phyloP scores from a whole-genome alignment of 306 rosid genomes.

The Cyclanthera cordifolia region DNA sequence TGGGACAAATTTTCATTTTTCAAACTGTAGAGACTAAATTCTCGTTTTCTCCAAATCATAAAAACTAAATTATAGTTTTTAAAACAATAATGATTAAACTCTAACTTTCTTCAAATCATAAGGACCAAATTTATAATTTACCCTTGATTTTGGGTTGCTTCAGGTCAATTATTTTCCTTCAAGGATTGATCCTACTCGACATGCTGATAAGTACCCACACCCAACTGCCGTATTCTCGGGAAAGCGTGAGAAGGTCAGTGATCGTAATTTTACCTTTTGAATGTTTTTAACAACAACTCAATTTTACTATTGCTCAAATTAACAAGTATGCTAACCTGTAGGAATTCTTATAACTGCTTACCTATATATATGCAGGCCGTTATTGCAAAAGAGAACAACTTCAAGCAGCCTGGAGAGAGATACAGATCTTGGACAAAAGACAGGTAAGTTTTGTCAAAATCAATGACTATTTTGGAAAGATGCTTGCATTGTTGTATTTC shows the following conservation, averaged over 20 bases:
- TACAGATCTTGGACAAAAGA: slow-evolving; percentile 74
- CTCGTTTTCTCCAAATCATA: no score
- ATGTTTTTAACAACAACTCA: slow-evolving; percentile 4
- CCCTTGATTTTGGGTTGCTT: background rate
- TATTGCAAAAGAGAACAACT: slow-evolving; percentile 72
- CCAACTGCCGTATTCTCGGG: slow-evolving; percentile 30
- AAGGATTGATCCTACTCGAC: slow-evolving; percentile 46
- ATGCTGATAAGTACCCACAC: slow-evolving; percentile 44
- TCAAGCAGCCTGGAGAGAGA: slow-evolving; percentile 90
- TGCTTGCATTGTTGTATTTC: background rate
- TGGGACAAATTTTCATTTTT: no score
- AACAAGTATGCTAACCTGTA: background rate
- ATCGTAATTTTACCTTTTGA: background rate
- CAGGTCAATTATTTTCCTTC: slow-evolving; percentile 70
- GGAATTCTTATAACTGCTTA: background rate
- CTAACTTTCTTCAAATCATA: no score
- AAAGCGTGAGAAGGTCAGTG: slow-evolving; percentile 50
- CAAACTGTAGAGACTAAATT: no score
- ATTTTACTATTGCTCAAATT: background rate
- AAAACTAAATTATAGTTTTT: no score
- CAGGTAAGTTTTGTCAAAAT: slow-evolving; percentile 34
- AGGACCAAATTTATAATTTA: no score
- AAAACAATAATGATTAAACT: no score
- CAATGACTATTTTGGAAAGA: background rate
- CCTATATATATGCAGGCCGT: slow-evolving; percentile 34